Evolutionary conservation across 2,329 filamentous ascomycete species (phyloP).

Genomic region (Lachnellula willkommii): DNA sequence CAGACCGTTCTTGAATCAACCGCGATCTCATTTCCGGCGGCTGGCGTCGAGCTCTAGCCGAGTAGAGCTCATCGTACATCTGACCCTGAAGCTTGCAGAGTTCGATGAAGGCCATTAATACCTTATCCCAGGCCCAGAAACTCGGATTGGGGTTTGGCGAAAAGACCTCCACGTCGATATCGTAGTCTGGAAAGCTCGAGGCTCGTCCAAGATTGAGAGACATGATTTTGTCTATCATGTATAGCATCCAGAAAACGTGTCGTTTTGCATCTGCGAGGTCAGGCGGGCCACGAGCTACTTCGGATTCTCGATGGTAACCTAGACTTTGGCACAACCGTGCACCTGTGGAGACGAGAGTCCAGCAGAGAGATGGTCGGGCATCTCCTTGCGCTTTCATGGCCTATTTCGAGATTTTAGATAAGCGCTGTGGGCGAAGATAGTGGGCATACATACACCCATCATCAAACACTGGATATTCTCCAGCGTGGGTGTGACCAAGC

Average conservation of each 20-base stretch:
- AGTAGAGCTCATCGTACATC: constrained; percentile 16
- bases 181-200: constrained; percentile 14
- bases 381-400: constrained; percentile 14
- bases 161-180: constrained; percentile 16
- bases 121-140: constrained; percentile 10
- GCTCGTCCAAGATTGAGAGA: constrained; percentile 15
- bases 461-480: constrained; percentile 14
- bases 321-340: constrained; percentile 14
- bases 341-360: constrained; percentile 14
- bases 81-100: constrained; percentile 11
- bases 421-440: neutral
- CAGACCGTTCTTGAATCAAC: constrained; percentile 8
- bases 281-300: constrained; percentile 8
- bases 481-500: constrained; percentile 6
- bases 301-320: constrained; percentile 15
- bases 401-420: neutral
- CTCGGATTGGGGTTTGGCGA: neutral
- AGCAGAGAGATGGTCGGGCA: constrained; percentile 13
- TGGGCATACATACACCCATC: constrained; percentile 9
- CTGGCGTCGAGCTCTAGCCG: constrained; percentile 4
- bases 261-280: constrained; percentile 12
- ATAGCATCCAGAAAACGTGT: constrained; percentile 16
- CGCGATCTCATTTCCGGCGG: constrained; percentile 1
- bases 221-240: constrained; percentile 18
- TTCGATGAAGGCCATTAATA: constrained; percentile 9